Evolutionary conservation across 371 early-diverging fungal species (phyloP).

Genomic region (Catenaria anguillulae): DNA sequence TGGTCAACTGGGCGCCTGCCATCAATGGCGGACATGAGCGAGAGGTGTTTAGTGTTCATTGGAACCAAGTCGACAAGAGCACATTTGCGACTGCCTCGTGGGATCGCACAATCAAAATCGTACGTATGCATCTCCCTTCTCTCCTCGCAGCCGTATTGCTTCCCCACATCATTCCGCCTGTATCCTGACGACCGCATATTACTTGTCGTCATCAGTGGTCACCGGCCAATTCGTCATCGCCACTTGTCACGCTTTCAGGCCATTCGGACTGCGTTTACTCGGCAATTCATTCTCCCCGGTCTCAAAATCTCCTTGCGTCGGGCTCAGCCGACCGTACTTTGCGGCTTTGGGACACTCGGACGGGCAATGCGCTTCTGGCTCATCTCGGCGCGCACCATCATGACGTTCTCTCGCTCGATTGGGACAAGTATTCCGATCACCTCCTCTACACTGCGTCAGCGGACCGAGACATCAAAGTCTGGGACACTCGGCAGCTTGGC

Average conservation of each 20-base stretch:
- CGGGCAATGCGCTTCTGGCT: background rate
- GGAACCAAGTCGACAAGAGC: conserved; percentile 78
- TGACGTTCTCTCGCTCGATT: conserved; percentile 77
- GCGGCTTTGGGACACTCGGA: conserved; percentile 64
- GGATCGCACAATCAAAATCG: conserved; percentile 86
- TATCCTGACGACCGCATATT: conserved; percentile 13
- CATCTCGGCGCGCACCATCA: conserved; percentile 51
- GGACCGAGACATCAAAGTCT: conserved; percentile 70
- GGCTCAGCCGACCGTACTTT: conserved; percentile 76
- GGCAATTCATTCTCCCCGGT: conserved; percentile 70
- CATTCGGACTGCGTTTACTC: conserved; percentile 80
- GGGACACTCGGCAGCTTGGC: conserved; percentile 71
- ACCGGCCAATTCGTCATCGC: conserved; percentile 58
- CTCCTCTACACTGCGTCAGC: conserved; percentile 71
- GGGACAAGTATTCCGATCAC: conserved; percentile 80
- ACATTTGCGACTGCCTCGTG: conserved; percentile 78
- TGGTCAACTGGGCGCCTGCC: conserved; percentile 77
- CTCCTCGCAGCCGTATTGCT: background rate
- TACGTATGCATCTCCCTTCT: conserved; percentile 23
- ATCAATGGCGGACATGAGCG: conserved; percentile 86
- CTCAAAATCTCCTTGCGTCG: conserved; percentile 60
- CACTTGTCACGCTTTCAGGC: conserved; percentile 66
- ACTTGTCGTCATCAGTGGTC: conserved; percentile 40
- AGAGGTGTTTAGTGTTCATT: conserved; percentile 82
- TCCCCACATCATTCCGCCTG: too few species aligned